Percentiles rank a stretch among this genome's conserved stretches.
These are phyloP conservation scores for Hortiboletus rubellus DNA, from an alignment of 1,284 basidiomycete genomes.

Conservation along the genomic window DNA sequence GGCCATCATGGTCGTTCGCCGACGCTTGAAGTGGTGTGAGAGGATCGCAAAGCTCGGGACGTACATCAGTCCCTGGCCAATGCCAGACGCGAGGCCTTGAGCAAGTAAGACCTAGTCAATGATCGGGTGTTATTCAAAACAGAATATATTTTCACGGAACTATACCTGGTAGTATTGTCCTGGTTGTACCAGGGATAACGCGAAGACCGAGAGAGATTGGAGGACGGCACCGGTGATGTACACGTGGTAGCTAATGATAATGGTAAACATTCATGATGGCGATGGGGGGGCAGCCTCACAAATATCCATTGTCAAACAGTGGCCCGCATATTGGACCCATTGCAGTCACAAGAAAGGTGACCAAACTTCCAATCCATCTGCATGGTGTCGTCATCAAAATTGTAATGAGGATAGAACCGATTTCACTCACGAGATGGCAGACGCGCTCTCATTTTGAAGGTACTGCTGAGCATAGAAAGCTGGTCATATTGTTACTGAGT, in stretches of 20 bases:
- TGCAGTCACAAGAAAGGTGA: constrained; percentile 18
- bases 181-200: no score
- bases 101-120: constrained; percentile 33
- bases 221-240: no score
- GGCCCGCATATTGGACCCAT: neutral
- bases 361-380: constrained; percentile 34
- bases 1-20: constrained; percentile 32
- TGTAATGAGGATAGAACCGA: neutral
- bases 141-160: neutral
- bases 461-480: constrained; percentile 33
- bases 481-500: neutral
- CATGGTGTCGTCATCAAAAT: neutral
- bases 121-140: neutral
- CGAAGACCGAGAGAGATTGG: no score
- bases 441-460: constrained; percentile 34
- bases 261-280: neutral
- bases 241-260: neutral
- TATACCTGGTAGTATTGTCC: constrained; percentile 36
- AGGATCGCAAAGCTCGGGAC: constrained; percentile 36
- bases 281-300: constrained; percentile 22
- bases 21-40: constrained; percentile 39
- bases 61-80: constrained; percentile 36
- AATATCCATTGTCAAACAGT: constrained; percentile 34
- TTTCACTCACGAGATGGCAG: constrained; percentile 31
- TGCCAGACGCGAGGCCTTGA: constrained; percentile 36